phyloP scores from a whole-genome alignment of 768 basidiomycete species.

The Dentipellis fragilis region DNA sequence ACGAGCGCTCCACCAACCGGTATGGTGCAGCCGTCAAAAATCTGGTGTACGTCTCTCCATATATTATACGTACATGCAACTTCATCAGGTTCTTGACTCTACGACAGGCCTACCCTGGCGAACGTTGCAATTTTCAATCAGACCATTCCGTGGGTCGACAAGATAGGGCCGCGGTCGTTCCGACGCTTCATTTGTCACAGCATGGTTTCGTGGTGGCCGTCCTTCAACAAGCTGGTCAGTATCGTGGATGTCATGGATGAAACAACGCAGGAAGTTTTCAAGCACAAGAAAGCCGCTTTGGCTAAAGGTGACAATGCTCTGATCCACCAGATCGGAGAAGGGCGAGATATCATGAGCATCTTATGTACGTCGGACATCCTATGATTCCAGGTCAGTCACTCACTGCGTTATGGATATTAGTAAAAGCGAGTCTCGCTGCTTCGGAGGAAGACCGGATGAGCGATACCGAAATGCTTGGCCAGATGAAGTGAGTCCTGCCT shows the following conservation, averaged over 20 bases:
- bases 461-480: neutral
- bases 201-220: neutral
- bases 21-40: constrained; percentile 11
- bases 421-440: constrained; percentile 11
- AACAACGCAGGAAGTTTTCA: constrained; percentile 28
- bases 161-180: neutral
- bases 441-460: neutral
- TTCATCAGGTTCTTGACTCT: no score
- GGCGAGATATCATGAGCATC: constrained; percentile 37
- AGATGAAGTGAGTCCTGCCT: neutral
- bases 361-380: constrained; percentile 24
- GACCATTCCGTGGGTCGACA: neutral
- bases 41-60: neutral
- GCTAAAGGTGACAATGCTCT: constrained; percentile 13
- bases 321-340: constrained; percentile 15
- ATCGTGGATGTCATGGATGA: constrained; percentile 39
- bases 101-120: neutral
- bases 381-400: neutral
- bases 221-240: constrained; percentile 26
- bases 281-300: constrained; percentile 22
- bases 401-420: neutral
- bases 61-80: no score
- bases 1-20: constrained; percentile 18
- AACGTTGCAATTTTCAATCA: neutral
- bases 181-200: neutral